Percentiles rank a stretch among this genome's conserved stretches.
Evolutionary conservation across 352 stramenopile species (phyloP).

Genomic region (Globisporangium nodosum): DNA sequence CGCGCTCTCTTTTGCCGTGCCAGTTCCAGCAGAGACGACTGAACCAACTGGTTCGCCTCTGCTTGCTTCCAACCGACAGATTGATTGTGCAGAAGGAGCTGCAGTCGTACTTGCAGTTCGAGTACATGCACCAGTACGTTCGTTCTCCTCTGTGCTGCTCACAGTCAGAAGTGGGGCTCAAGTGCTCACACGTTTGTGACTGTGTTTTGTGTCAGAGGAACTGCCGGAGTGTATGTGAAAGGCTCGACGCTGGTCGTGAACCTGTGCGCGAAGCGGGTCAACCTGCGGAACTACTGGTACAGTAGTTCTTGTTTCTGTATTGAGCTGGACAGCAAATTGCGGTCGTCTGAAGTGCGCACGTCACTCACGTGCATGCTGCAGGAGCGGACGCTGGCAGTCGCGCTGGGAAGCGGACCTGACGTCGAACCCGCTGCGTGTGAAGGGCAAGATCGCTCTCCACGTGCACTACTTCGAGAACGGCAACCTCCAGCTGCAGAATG

Average conservation of each 20-base stretch:
- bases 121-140: constrained; percentile 75
- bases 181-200: constrained; percentile 1
- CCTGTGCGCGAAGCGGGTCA: constrained; percentile 81
- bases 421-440: constrained; percentile 34
- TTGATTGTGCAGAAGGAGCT: constrained; percentile 58
- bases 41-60: background rate
- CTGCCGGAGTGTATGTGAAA: constrained; percentile 69
- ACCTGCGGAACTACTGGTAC: constrained; percentile 87
- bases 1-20: background rate
- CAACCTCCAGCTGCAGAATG: constrained; percentile 90
- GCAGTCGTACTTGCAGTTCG: constrained; percentile 76
- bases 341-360: no score
- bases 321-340: no score
- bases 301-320: background rate
- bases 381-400: constrained; percentile 78
- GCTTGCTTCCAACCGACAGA: constrained; percentile 9
- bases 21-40: no score
- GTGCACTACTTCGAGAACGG: constrained; percentile 97
- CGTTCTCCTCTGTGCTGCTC: constrained; percentile 2
- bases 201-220: constrained; percentile 38
- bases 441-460: constrained; percentile 74
- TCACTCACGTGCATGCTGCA: background rate
- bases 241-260: constrained; percentile 65
- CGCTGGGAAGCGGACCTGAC: constrained; percentile 69
- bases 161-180: constrained; percentile 1